Percentiles rank a stretch among this genome's conserved stretches.
phyloP scores from a whole-genome alignment of 106 monocot genomes.

The Cymbidium sinense region DNA sequence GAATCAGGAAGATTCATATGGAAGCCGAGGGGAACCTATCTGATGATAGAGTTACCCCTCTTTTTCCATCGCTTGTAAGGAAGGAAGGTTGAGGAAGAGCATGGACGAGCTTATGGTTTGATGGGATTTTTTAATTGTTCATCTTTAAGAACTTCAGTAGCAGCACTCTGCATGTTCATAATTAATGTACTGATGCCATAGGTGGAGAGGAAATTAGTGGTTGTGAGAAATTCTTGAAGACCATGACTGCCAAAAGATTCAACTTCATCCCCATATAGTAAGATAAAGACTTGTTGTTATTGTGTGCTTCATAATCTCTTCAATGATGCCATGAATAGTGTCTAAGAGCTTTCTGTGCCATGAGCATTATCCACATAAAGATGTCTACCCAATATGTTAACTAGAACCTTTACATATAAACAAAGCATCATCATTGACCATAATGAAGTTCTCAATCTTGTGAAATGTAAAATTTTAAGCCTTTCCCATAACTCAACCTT shows the following conservation, averaged over 20 bases:
- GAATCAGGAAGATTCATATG: no score
- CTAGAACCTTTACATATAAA: constrained; percentile 80
- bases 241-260: constrained; percentile 47
- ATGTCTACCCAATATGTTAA: constrained; percentile 90
- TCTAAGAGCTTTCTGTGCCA: constrained; percentile 35
- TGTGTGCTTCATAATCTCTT: no score
- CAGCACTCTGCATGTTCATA: constrained; percentile 62
- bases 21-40: no score
- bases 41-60: no score
- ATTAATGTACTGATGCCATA: constrained; percentile 58
- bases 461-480: constrained; percentile 85
- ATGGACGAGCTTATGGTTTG: no score
- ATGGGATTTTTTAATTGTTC: no score
- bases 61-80: no score
- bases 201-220: constrained; percentile 79
- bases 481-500: constrained; percentile 74
- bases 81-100: no score
- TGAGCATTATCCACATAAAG: constrained; percentile 74
- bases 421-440: constrained; percentile 82
- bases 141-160: constrained; percentile 58
- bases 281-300: no score
- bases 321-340: no score
- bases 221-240: constrained; percentile 68
- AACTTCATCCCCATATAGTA: constrained; percentile 50
- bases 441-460: constrained; percentile 56